phyloP scores from a whole-genome alignment of 306 rosid genomes.

The Abrus precatorius region DNA sequence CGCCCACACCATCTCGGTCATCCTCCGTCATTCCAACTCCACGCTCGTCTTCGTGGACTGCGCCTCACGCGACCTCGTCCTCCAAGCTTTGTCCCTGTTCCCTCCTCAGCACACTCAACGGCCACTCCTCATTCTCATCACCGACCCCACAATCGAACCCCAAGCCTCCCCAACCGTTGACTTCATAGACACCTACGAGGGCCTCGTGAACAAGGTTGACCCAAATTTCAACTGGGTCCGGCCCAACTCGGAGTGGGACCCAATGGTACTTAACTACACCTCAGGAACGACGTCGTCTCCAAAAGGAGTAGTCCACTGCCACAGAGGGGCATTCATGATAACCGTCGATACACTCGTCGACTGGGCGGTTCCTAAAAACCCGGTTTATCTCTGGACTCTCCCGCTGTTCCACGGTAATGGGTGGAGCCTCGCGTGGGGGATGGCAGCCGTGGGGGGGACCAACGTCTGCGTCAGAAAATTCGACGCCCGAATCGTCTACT shows the following conservation, averaged over 20 bases:
- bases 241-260: constrained; percentile 72
- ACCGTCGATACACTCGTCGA: constrained; percentile 55
- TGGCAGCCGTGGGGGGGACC: constrained; percentile 75
- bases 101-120: constrained; percentile 26
- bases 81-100: constrained; percentile 55
- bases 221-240: constrained; percentile 54
- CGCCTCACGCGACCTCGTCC: constrained; percentile 46
- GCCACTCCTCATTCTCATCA: constrained; percentile 60
- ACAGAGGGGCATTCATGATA: constrained; percentile 54
- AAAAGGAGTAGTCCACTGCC: constrained; percentile 75
- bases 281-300: constrained; percentile 85
- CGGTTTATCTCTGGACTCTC: constrained; percentile 68
- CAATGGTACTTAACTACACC: constrained; percentile 66
- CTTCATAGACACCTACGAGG: constrained; percentile 53
- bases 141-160: constrained; percentile 28
- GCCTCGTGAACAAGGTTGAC: constrained; percentile 53
- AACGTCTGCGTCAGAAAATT: constrained; percentile 70
- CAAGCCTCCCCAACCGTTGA: not conserved
- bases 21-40: constrained; percentile 69
- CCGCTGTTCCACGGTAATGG: constrained; percentile 83
- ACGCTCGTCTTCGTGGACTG: constrained; percentile 68
- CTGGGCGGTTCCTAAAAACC: constrained; percentile 61
- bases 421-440: constrained; percentile 77
- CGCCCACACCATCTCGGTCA: constrained; percentile 60
- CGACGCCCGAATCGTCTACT: constrained; percentile 47